Percentiles rank a stretch among this genome's conserved stretches.
Evolutionary conservation across 169 alveolate species (phyloP).

Genomic region (Plasmodium gallinaceum): DNA sequence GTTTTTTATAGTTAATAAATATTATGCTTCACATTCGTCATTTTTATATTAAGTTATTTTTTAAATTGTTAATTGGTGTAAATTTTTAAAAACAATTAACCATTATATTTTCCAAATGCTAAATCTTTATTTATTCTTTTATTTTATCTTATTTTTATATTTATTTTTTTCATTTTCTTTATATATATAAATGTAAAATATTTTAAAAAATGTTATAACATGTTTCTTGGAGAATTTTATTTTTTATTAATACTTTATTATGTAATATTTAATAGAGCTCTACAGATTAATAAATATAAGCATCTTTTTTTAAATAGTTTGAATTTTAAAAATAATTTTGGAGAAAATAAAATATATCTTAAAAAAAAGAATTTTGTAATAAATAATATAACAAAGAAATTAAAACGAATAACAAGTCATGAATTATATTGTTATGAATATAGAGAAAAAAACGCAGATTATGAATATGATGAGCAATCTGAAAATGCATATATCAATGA

Average conservation of each 20-base stretch:
- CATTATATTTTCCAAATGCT: too few species aligned
- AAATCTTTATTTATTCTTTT: too few species aligned
- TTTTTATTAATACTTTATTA: constrained; percentile 23
- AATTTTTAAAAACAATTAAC: too few species aligned
- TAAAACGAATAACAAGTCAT: not conserved
- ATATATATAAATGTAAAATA: not conserved
- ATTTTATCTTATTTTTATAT: not conserved
- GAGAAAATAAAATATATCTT: not conserved
- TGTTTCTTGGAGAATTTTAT: constrained; percentile 37
- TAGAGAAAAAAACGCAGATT: constrained; percentile 8
- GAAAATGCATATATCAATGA: not conserved
- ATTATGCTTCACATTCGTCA: too few species aligned
- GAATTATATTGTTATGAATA: not conserved
- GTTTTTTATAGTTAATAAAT: too few species aligned
- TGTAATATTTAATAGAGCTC: constrained; percentile 12
- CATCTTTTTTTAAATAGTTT: constrained; percentile 33
- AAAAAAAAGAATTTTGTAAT: not conserved
- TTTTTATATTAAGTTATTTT: too few species aligned
- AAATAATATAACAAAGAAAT: not conserved
- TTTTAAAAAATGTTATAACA: constrained; percentile 22
- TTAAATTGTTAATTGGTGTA: too few species aligned
- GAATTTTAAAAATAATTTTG: not conserved
- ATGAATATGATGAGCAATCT: not conserved
- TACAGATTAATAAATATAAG: constrained; percentile 38
- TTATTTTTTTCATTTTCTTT: not conserved